Percentiles rank a stretch among this genome's conserved stretches.
Conservation (phyloP, 495 filamentous ascomycete species). For the Patellaria atrata region DNA sequence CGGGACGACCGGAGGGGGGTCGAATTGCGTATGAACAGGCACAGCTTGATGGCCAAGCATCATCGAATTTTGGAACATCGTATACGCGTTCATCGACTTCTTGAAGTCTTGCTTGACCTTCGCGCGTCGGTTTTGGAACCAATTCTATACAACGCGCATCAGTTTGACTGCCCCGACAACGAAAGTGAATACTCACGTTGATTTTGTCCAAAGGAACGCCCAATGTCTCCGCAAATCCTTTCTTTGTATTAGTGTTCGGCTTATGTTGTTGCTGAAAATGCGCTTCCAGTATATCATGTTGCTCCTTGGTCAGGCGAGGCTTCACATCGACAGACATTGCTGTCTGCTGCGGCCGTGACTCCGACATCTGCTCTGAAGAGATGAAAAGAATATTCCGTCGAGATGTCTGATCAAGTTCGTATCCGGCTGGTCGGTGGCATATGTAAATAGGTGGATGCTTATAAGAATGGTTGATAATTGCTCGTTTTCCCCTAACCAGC, state of each 20-base stretch:
- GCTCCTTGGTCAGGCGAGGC: constrained; percentile 30
- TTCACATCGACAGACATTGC: constrained; percentile 27
- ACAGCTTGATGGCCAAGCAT: too few relatives aligned
- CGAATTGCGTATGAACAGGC: too few relatives aligned
- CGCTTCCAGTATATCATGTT: constrained; percentile 29
- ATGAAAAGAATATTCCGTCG: too few relatives aligned
- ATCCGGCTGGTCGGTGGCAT: background rate
- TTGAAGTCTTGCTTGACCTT: constrained; percentile 32
- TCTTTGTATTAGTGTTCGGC: constrained; percentile 28
- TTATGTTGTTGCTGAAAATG: constrained; percentile 27
- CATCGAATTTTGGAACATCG: too few relatives aligned
- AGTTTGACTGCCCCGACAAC: background rate
- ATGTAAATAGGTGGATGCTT: background rate
- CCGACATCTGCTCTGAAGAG: too few relatives aligned
- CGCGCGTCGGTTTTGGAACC: constrained; percentile 32
- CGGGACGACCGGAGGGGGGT: background rate
- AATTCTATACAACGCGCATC: constrained; percentile 23
- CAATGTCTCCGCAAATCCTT: constrained; percentile 26
- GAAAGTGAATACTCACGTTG: constrained; percentile 25
- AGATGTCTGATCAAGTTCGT: too few relatives aligned
- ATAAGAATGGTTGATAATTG: background rate
- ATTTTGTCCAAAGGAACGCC: constrained; percentile 30
- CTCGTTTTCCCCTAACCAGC: too few relatives aligned
- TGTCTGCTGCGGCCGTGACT: background rate
- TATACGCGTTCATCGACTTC: constrained; percentile 20